phyloP scores from a whole-genome alignment of 352 stramenopile species.

The Elongisporangium undulatum region DNA sequence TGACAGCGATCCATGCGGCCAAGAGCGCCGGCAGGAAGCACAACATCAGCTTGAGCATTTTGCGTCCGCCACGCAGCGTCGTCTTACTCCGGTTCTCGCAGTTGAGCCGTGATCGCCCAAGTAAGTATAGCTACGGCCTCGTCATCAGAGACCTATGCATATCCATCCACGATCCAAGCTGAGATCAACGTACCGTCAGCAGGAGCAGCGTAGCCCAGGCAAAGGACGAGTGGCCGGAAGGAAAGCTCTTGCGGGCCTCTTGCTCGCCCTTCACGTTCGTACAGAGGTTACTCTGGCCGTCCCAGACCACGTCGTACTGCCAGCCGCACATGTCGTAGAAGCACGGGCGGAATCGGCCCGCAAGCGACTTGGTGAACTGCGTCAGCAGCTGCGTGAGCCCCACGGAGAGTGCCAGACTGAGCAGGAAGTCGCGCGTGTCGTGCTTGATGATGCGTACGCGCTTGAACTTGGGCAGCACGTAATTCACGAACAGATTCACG shows the following conservation, averaged over 20 bases:
- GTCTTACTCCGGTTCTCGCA: conserved; percentile 41
- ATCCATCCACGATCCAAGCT: neutral
- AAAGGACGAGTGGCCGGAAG: conserved; percentile 67
- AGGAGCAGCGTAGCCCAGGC: conserved; percentile 66
- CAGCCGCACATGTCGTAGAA: conserved; percentile 80
- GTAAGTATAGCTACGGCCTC: conserved; percentile 47
- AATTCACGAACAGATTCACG: conserved; percentile 56
- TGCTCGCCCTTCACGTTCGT: conserved; percentile 35
- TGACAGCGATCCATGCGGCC: conserved; percentile 62
- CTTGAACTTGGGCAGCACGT: conserved; percentile 39
- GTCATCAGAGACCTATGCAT: neutral
- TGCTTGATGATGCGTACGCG: conserved; percentile 43
- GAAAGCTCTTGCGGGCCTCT: conserved; percentile 68
- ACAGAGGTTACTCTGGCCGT: conserved; percentile 62
- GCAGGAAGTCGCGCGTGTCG: conserved; percentile 68
- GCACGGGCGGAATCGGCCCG: conserved; percentile 62
- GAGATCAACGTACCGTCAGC: conserved; percentile 38
- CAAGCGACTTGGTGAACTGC: conserved; percentile 68
- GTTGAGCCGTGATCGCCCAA: conserved; percentile 62
- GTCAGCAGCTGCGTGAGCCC: conserved; percentile 52
- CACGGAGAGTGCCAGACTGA: conserved; percentile 51
- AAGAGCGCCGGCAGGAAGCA: conserved; percentile 56
- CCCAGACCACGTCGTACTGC: conserved; percentile 60
- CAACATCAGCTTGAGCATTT: conserved; percentile 59
- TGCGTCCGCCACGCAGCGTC: conserved; percentile 27